Percentiles rank a stretch among this genome's conserved stretches.
Evolutionary conservation across 1,284 basidiomycete genomes (phyloP).

Genomic region (Trichosporon inkin): DNA sequence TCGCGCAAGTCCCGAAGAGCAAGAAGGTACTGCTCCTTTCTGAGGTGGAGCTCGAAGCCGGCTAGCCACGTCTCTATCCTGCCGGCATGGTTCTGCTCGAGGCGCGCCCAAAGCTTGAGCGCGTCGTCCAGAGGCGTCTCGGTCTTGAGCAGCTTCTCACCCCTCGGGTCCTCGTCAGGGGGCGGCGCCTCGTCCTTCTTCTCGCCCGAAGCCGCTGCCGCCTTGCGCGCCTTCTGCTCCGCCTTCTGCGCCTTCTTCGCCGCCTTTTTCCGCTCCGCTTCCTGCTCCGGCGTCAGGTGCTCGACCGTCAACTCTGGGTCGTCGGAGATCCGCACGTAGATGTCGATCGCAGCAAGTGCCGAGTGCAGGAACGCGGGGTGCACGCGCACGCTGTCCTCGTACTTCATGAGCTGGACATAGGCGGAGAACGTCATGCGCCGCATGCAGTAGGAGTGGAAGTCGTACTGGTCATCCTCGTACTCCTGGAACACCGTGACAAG

Average conservation of each 20-base stretch:
- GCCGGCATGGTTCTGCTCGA: conserved; percentile 57
- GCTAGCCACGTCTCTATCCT: conserved; percentile 69
- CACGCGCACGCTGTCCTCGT: conserved; percentile 74
- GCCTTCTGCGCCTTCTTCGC: conserved; percentile 87
- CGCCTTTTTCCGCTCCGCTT: conserved; percentile 57
- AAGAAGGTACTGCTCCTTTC: conserved; percentile 74
- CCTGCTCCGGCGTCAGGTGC: conserved; percentile 44
- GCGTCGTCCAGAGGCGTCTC: conserved; percentile 73
- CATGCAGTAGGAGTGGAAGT: conserved; percentile 94
- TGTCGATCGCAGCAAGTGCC: conserved; percentile 68
- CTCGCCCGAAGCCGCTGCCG: conserved; percentile 58
- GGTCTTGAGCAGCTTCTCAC: conserved; percentile 63
- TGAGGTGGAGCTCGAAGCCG: conserved; percentile 73
- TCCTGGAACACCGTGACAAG: conserved; percentile 74
- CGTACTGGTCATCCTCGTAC: conserved; percentile 93
- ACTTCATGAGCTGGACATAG: conserved; percentile 74
- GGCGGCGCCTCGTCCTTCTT: conserved; percentile 62
- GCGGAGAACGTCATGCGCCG: conserved; percentile 82
- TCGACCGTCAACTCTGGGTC: conserved; percentile 60
- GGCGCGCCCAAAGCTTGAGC: conserved; percentile 65
- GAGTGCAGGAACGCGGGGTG: conserved; percentile 72
- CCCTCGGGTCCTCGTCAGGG: conserved; percentile 77
- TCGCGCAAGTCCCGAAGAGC: conserved; percentile 66
- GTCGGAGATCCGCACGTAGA: conserved; percentile 72
- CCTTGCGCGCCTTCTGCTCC: conserved; percentile 74